phyloP scores from a whole-genome alignment of 1,284 basidiomycete species.

The Omphalotus olearius region DNA sequence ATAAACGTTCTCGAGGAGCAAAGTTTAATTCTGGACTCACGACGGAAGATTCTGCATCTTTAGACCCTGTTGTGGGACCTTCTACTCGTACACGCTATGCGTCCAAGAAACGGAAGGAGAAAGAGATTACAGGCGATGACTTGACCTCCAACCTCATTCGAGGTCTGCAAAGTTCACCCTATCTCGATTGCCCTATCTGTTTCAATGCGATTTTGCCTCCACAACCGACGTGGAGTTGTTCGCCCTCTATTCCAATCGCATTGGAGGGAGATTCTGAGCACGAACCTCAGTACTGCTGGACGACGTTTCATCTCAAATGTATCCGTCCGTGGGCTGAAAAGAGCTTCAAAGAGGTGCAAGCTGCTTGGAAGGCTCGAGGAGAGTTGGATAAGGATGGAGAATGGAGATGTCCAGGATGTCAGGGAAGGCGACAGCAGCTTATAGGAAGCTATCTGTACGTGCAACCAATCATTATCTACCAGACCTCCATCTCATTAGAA shows the following conservation, averaged over 20 bases:
- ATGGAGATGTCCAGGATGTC: conserved; percentile 89
- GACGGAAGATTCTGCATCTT: neutral
- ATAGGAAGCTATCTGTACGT: conserved; percentile 68
- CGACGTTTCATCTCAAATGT: conserved; percentile 81
- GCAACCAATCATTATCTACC: neutral
- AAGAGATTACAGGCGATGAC: conserved; percentile 36
- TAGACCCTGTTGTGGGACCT: neutral
- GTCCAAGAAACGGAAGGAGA: neutral
- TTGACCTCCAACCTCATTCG: conserved; percentile 66
- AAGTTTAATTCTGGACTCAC: conserved; percentile 12
- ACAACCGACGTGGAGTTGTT: conserved; percentile 77
- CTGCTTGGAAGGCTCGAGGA: conserved; percentile 72
- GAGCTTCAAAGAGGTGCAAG: conserved; percentile 72
- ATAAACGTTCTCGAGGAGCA: conserved; percentile 1
- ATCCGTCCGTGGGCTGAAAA: conserved; percentile 75
- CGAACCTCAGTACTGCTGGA: conserved; percentile 69
- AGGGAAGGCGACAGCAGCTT: conserved; percentile 61
- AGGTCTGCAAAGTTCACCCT: conserved; percentile 61
- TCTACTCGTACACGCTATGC: neutral
- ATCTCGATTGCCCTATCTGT: conserved; percentile 78
- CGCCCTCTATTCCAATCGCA: conserved; percentile 46
- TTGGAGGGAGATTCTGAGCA: conserved; percentile 25
- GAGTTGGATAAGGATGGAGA: conserved; percentile 59
- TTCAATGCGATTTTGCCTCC: conserved; percentile 69
- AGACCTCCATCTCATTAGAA: neutral